Base-by-base conservation (phyloP, 768 basidiomycete genomes). In the Auriscalpium orientale region DNA sequence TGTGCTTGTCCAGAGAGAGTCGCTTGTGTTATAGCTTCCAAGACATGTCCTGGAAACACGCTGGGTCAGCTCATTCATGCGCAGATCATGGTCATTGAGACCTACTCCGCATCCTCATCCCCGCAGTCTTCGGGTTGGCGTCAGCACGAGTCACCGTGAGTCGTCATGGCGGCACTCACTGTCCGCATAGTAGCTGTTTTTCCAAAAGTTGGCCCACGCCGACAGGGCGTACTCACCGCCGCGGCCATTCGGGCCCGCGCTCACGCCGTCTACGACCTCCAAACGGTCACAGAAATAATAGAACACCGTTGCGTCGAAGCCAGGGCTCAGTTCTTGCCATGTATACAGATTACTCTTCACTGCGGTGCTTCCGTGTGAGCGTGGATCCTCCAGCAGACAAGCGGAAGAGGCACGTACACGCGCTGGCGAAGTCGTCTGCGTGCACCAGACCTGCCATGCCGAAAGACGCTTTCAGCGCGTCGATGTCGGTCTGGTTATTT, bases 231-330 rank as follows among this genome's bases (percentile, higher is more conserved):
- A 72, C 2, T 81, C 73, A 13, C 86, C 71, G 21, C 85, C 85
- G 79, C 81, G 85, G 6, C 86, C 85, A 2, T 63, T 59, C 0
- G 73, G 69, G 15, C 76, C 72, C 61, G 84, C 82, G 52, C 43
- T 72, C 9, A 71, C 69, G 8, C 82, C 82, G 56, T 82, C 62
- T 62, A 82, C 82, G 20, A 84, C 80, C 66, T 87, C 84, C 0
- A 87, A 69, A 0, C 83, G 82, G 62, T 87, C 83, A 56, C 85
- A 86, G 65, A 85, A 87, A n/a, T 74, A 56, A 70, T 74, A 82
- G 69, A 87, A 87, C 21, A 43, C 40, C 13, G 72, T 69, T 16
- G 64, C 67, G 2, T 76, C 70, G 4, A 81, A 82, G 12, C 73
- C 70, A 1, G 82, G 80, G 44, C 81, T 79, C 20, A 89, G 64